These are phyloP conservation scores for Takakia lepidozioides DNA, from an alignment of 225 moss, liverwort and hornwort genomes.

Conservation along the genomic window DNA sequence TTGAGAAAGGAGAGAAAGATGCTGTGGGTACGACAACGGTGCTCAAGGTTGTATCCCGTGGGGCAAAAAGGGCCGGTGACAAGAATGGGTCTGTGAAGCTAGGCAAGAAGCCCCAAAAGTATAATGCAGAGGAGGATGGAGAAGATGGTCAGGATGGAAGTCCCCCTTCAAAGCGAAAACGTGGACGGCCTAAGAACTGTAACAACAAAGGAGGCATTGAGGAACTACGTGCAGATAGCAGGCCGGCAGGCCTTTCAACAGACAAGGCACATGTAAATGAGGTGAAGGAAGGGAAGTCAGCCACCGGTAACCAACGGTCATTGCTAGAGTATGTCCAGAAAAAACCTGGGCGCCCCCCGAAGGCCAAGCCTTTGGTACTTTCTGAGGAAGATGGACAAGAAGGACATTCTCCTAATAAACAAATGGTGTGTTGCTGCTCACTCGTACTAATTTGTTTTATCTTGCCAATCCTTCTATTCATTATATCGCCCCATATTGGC, in stretches of 20 bases:
- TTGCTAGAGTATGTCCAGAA: constrained; percentile 52
- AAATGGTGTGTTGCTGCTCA: constrained; percentile 33
- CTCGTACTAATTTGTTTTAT: not conserved
- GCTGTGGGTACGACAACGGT: constrained; percentile 23
- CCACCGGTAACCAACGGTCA: constrained; percentile 17
- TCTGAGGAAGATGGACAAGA: constrained; percentile 48
- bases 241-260: constrained; percentile 39
- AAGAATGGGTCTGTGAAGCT: constrained; percentile 57
- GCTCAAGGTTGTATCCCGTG: constrained; percentile 44
- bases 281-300: constrained; percentile 57
- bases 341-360: constrained; percentile 57
- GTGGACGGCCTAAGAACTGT: constrained; percentile 70
- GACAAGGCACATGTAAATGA: constrained; percentile 46
- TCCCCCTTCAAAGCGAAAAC: constrained; percentile 64
- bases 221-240: constrained; percentile 35
- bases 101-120: constrained; percentile 31
- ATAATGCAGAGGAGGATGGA: constrained; percentile 38
- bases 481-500: no score
- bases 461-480: not conserved
- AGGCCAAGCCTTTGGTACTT: constrained; percentile 19
- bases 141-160: constrained; percentile 33
- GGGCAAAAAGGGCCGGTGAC: constrained; percentile 65
- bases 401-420: constrained; percentile 39
- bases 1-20: constrained; percentile 34
- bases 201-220: constrained; percentile 37